These are phyloP conservation scores for Cajanus cajan DNA, from an alignment of 306 rosid species.

Conservation along the genomic window DNA sequence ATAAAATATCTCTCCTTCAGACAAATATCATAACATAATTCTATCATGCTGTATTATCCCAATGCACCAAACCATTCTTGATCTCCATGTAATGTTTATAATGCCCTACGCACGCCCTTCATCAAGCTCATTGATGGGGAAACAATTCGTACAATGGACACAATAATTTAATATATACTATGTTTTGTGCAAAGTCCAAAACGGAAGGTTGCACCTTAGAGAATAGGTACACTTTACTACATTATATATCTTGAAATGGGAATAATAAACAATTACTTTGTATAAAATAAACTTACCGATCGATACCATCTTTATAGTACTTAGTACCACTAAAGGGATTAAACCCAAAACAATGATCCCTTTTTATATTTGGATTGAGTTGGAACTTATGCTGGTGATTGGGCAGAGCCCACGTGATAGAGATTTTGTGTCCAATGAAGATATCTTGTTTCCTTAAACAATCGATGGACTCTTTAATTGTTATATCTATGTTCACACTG, in stretches of 20 bases:
- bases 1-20: too few species aligned
- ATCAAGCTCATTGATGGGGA: neutral
- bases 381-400: constrained; percentile 6
- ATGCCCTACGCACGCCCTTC: neutral
- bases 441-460: constrained; percentile 46
- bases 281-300: neutral
- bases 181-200: constrained; percentile 2
- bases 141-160: constrained; percentile 3
- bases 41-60: neutral
- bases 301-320: constrained; percentile 11
- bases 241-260: neutral
- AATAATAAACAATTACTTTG: neutral
- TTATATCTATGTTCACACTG: neutral
- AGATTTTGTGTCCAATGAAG: constrained; percentile 30
- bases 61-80: neutral
- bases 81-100: neutral
- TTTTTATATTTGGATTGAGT: neutral
- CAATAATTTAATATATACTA: neutral
- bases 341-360: neutral
- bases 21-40: too few species aligned
- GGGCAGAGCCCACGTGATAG: constrained; percentile 40
- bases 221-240: constrained; percentile 2
- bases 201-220: constrained; percentile 1
- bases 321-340: constrained; percentile 4
- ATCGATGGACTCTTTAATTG: constrained; percentile 1